Evolutionary conservation across 148 eudicot species (phyloP).

Genomic region (Arctostaphylos glauca): DNA sequence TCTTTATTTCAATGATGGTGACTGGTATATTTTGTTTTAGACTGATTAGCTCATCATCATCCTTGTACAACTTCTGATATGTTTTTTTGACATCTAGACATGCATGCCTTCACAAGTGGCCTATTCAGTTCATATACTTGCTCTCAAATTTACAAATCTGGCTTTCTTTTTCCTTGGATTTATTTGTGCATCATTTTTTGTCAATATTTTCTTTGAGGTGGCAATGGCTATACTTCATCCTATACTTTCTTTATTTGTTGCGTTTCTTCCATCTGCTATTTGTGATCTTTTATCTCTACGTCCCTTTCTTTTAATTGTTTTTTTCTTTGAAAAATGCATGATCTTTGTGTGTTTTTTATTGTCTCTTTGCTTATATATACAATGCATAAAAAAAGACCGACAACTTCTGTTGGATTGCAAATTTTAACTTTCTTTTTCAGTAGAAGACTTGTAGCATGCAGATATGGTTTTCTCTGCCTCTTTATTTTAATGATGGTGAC

Average conservation of each 20-base stretch:
- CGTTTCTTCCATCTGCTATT: not conserved
- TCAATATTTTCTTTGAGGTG: not conserved
- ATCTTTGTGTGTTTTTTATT: not conserved
- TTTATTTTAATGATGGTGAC: too few relatives aligned
- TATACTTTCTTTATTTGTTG: not conserved
- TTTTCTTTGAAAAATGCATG: not conserved
- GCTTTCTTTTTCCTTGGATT: not conserved
- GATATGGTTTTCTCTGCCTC: too few relatives aligned
- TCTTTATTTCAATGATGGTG: constrained; percentile 47
- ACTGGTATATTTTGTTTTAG: too few relatives aligned
- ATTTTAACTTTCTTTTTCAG: too few relatives aligned
- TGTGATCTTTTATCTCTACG: not conserved
- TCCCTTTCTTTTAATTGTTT: not conserved
- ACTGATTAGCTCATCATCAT: too few relatives aligned
- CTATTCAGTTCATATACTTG: not conserved
- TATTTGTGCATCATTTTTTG: constrained; percentile 6
- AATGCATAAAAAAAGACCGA: not conserved
- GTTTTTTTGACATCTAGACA: constrained; percentile 1
- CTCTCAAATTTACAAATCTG: not conserved
- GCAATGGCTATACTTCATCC: not conserved
- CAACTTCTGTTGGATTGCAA: not conserved
- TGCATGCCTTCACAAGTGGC: not conserved
- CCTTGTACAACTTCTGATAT: too few relatives aligned
- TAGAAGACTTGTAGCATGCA: too few relatives aligned
- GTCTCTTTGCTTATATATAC: not conserved